A percentile compares a stretch with the other conserved stretches of the same genome.
These are phyloP conservation scores for Tetrahymena borealis DNA, from an alignment of 73 alveolate genomes.

Conservation along the genomic window DNA sequence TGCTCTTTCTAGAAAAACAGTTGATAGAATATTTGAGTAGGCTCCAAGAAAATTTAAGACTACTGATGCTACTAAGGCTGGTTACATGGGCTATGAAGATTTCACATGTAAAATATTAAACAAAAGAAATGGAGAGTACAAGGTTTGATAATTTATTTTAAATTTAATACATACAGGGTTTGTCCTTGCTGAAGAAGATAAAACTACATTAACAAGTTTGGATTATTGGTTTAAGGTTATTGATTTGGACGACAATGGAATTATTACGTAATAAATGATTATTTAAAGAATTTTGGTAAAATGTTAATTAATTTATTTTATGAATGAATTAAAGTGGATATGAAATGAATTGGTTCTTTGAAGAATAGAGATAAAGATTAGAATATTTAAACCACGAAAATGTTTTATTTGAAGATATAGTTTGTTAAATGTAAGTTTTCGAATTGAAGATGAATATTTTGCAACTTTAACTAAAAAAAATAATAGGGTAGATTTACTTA, in stretches of 20 bases:
- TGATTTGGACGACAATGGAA: slow-evolving; percentile 94
- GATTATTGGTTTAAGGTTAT: slow-evolving; percentile 97
- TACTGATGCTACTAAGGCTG: slow-evolving; percentile 72
- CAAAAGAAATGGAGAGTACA: too few species aligned
- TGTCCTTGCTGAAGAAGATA: slow-evolving; percentile 97
- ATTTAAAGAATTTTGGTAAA: background rate
- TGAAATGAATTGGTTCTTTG: slow-evolving; percentile 93
- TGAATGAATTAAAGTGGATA: slow-evolving; percentile 47
- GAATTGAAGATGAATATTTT: background rate
- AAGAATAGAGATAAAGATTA: slow-evolving; percentile 89
- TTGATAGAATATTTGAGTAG: slow-evolving; percentile 97
- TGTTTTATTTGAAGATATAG: slow-evolving; percentile 84
- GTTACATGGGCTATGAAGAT: slow-evolving; percentile 98
- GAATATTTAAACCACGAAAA: slow-evolving; percentile 94
- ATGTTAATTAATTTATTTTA: too few species aligned
- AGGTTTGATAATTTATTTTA: background rate
- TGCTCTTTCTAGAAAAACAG: slow-evolving; percentile 92
- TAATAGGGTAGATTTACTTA: slow-evolving; percentile 27
- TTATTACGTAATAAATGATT: slow-evolving; percentile 50
- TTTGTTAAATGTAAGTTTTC: slow-evolving; percentile 70
- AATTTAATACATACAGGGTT: slow-evolving; percentile 49
- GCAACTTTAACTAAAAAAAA: background rate
- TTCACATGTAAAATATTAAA: slow-evolving; percentile 46
- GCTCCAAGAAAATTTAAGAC: slow-evolving; percentile 95
- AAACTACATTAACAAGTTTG: slow-evolving; percentile 81